A percentile compares a stretch with the other conserved stretches of the same genome.
Evolutionary conservation across 164 flowering plant genomes (phyloP).

Genomic region (Aristolochia californica): DNA sequence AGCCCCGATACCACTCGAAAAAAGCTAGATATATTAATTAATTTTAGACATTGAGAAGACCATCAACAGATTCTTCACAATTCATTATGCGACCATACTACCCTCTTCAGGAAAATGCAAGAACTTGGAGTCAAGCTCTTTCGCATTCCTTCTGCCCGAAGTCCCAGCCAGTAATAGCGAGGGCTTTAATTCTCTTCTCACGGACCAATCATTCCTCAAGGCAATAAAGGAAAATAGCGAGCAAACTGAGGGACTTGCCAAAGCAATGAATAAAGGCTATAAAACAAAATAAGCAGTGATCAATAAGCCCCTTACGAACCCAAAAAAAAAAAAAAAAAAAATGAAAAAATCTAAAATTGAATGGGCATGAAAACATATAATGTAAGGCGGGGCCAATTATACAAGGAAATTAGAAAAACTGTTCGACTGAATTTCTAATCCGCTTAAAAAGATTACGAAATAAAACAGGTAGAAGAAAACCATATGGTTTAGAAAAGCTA

Average conservation of each 20-base stretch:
- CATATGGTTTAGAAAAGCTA: neutral
- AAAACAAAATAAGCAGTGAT: too few relatives aligned
- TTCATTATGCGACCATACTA: neutral
- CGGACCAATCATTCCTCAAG: neutral
- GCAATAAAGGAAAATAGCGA: neutral
- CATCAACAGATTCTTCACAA: neutral
- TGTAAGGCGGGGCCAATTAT: too few relatives aligned
- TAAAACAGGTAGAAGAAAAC: neutral
- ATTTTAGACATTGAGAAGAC: neutral
- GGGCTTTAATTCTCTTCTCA: neutral
- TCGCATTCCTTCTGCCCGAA: neutral
- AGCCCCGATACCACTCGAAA: neutral
- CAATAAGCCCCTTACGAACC: too few relatives aligned
- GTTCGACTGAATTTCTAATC: neutral
- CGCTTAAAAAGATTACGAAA: neutral
- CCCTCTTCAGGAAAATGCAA: neutral
- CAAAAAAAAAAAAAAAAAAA: too few relatives aligned
- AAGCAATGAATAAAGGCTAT: too few relatives aligned
- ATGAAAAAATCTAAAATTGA: too few relatives aligned
- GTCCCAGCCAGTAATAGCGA: neutral
- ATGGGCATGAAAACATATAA: too few relatives aligned
- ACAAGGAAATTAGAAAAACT: neutral
- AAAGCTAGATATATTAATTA: neutral
- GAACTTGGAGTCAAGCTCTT: neutral
- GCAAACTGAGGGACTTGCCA: neutral